A percentile compares a stretch with the other conserved stretches of the same genome.
Conservation (phyloP, 192 early-diverging fungal species). For the Nowakowskiella sp. region DNA sequence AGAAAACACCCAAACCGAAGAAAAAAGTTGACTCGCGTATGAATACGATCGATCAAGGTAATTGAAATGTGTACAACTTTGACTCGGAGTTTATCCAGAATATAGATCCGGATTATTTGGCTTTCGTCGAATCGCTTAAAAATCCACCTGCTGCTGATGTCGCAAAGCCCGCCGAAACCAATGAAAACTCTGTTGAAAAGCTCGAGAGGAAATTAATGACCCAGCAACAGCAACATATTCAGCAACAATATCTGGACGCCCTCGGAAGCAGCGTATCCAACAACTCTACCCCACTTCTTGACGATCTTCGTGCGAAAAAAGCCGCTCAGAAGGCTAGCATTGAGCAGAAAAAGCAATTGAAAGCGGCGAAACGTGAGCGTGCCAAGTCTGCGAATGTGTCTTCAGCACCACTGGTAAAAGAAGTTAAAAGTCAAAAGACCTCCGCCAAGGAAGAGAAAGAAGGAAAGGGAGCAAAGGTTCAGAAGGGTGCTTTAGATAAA, state of each 20-base stretch:
- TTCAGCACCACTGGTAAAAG: constrained; percentile 14
- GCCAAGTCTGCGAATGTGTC: constrained; percentile 12
- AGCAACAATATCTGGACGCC: constrained; percentile 12
- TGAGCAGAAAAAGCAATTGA: constrained; percentile 34
- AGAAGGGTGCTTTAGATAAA: constrained; percentile 5
- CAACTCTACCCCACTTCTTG: constrained; percentile 67
- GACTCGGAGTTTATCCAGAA: not conserved
- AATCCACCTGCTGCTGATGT: constrained; percentile 5
- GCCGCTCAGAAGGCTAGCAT: constrained; percentile 34
- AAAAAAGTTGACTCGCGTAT: constrained; percentile 57
- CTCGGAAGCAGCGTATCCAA: not conserved
- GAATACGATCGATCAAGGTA: constrained; percentile 72
- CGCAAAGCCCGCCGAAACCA: constrained; percentile 15
- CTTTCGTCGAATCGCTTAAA: constrained; percentile 67
- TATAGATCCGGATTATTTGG: constrained; percentile 65
- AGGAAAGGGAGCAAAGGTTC: no score
- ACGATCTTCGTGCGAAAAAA: constrained; percentile 64
- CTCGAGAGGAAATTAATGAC: constrained; percentile 21
- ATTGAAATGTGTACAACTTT: not conserved
- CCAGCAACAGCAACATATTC: constrained; percentile 24
- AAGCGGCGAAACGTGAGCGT: constrained; percentile 14
- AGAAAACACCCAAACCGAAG: constrained; percentile 59
- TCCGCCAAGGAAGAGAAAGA: constrained; percentile 4
- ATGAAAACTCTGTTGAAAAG: constrained; percentile 44
- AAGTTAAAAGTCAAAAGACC: constrained; percentile 3